phyloP scores from a whole-genome alignment of 257 asterid genomes.

The Asclepias syriaca region DNA sequence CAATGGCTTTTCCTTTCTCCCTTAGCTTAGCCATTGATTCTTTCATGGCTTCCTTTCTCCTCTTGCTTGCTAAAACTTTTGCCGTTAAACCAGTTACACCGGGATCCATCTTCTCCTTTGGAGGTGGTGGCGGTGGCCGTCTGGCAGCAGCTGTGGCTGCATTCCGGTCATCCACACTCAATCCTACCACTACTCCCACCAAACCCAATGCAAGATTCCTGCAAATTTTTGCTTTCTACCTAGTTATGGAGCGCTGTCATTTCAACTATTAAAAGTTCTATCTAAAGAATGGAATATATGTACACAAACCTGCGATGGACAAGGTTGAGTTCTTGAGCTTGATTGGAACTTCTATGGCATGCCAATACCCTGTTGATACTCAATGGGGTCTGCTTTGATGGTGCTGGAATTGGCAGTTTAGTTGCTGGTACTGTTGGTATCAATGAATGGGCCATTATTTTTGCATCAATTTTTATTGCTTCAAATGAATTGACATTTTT shows the following conservation, averaged over 20 bases:
- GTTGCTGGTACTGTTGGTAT: conserved; percentile 31
- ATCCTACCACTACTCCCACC: conserved; percentile 37
- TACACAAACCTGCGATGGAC: conserved; percentile 48
- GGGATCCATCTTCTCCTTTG: conserved; percentile 77
- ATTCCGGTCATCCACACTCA: conserved; percentile 25
- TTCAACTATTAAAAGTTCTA: not conserved
- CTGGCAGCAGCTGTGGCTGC: conserved; percentile 55
- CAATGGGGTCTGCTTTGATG: conserved; percentile 28
- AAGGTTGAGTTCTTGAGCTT: conserved; percentile 17
- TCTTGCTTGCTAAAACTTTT: conserved; percentile 79
- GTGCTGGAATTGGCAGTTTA: conserved; percentile 25
- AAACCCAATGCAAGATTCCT: conserved; percentile 55
- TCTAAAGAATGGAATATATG: not conserved
- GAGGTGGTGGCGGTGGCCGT: conserved; percentile 80
- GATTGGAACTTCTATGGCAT: conserved; percentile 14
- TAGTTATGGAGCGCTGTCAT: too few relatives aligned
- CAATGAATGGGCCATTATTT: conserved; percentile 42
- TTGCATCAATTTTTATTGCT: conserved; percentile 5
- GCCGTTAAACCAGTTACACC: conserved; percentile 60
- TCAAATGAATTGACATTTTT: conserved; percentile 28
- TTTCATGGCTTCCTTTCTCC: conserved; percentile 86
- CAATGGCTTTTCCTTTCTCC: conserved; percentile 50
- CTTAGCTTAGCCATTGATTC: conserved; percentile 53
- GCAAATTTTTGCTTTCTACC: conserved; percentile 18
- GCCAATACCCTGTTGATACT: conserved; percentile 18